Evolutionary conservation across 306 rosid genomes (phyloP), one percentile per base, ranked within the genome.

Genomic region (Nissolia schottii): DNA sequence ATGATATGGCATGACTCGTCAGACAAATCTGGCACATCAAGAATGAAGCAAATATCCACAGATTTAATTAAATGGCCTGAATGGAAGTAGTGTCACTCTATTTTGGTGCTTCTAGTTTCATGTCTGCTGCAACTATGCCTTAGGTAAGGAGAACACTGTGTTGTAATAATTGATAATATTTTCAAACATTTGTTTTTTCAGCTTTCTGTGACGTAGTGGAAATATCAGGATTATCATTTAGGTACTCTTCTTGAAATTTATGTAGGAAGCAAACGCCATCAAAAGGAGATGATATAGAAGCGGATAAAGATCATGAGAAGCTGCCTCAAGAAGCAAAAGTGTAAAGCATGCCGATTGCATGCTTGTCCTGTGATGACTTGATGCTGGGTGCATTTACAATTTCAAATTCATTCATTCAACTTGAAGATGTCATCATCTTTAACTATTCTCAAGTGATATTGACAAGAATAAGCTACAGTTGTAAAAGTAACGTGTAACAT

Each of bases 1-100:
- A 85, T 91, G 99, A 65, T 82, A 58, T 94, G 99, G 99, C 91
- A 89, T 61, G 87, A 94, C 56, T 87, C 81, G 22, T 77, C 80
- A 23, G 61, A 79, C 43, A 77, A 64, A 29, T 67, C 80, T 27
- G 83, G 90, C 56, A 70, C 77, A 28, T 82, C 99, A 78, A 87
- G 75, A 66, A 74, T 87, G 86, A 86, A 70, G 84, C 88, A 74
- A 73, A 73, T 79, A 49, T 78, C 87, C n/a, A 20, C 86, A 22
- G 89, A 81, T 81, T 79, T 90, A 60, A 75, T 78, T 51, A 94
- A 84, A 81, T 89, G 97, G 99, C 73, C 96, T 18, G 85, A 85
- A 49, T 88, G 87, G 92, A 91, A 83, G 89, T 91, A 79, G 77
- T 69, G 71, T 55, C 27, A 5, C 61, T 56, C 34, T 69, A 70